These are phyloP conservation scores for Candida silvicultrix DNA, from an alignment of 805 yeast genomes.

Conservation along the genomic window DNA sequence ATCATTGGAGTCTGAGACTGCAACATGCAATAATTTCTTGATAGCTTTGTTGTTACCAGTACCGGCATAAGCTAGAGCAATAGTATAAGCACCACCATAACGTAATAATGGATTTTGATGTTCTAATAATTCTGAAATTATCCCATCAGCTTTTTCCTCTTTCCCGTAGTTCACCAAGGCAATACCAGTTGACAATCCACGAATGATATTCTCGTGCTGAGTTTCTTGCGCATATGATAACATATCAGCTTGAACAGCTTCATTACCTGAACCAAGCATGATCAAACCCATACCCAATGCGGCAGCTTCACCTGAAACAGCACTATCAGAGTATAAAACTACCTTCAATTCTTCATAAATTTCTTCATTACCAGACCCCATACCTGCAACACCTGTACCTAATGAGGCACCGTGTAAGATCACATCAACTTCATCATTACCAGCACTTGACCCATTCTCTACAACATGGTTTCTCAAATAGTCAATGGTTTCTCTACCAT, in stretches of 20 bases:
- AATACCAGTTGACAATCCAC: conserved; percentile 88
- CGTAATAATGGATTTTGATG: conserved; percentile 82
- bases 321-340: conserved; percentile 83
- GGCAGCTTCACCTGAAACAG: conserved; percentile 93
- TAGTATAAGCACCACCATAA: conserved; percentile 92
- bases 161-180: conserved; percentile 83
- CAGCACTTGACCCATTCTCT: conserved; percentile 55
- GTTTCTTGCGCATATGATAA: conserved; percentile 89
- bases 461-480: conserved; percentile 69
- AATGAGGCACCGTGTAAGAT: conserved; percentile 92
- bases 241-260: conserved; percentile 70
- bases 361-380: conserved; percentile 75
- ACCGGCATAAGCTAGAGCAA: conserved; percentile 95
- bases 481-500: conserved; percentile 80
- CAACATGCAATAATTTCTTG: conserved; percentile 79
- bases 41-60: conserved; percentile 89
- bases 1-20: conserved; percentile 94
- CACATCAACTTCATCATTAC: conserved; percentile 68
- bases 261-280: conserved; percentile 86
- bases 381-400: conserved; percentile 94
- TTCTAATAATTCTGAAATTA: conserved; percentile 57
- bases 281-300: conserved; percentile 94
- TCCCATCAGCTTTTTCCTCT: conserved; percentile 70
- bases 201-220: conserved; percentile 89
- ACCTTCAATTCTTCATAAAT: conserved; percentile 79